A percentile compares a stretch with the other conserved stretches of the same genome.
Evolutionary conservation across 2,329 filamentous ascomycete species (phyloP).

Genomic region (Colletotrichum camelliae): DNA sequence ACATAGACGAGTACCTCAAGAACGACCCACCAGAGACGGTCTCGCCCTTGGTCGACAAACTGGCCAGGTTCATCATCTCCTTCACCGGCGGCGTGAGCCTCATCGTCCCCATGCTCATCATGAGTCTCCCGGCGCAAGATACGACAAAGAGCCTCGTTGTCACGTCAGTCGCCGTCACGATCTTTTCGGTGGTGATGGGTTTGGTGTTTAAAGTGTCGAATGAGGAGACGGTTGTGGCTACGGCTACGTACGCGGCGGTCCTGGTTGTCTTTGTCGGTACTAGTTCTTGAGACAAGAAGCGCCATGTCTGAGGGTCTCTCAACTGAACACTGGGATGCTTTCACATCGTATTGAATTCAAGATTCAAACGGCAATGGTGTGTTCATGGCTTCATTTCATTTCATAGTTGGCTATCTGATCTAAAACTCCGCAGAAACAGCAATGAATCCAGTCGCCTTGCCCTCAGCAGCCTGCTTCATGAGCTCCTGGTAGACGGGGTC

Average conservation of each 20-base stretch:
- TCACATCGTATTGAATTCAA: background rate
- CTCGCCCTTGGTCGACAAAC: background rate
- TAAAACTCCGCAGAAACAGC: slow-evolving; percentile 9
- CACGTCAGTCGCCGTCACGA: background rate
- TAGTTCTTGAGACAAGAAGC: background rate
- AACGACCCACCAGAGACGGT: background rate
- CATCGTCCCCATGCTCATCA: background rate
- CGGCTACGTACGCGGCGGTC: background rate
- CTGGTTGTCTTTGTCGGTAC: background rate
- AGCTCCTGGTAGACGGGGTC: slow-evolving; percentile 16
- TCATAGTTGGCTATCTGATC: background rate
- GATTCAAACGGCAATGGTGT: background rate
- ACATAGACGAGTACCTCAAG: background rate
- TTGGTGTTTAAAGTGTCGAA: background rate
- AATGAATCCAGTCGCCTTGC: slow-evolving; percentile 13
- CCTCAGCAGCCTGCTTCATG: slow-evolving; percentile 17
- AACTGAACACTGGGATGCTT: rapidly evolving
- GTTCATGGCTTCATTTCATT: background rate
- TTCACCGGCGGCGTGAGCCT: background rate
- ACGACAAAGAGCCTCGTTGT: background rate
- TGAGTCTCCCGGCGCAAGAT: background rate
- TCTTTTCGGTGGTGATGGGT: background rate
- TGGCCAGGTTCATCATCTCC: background rate
- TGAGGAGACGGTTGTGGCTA: background rate
- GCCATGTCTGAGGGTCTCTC: background rate